A percentile compares a stretch with the other conserved stretches of the same genome.
These are phyloP conservation scores for Chytridium lagenaria DNA, from an alignment of 371 early-diverging fungal species.

Conservation along the genomic window DNA sequence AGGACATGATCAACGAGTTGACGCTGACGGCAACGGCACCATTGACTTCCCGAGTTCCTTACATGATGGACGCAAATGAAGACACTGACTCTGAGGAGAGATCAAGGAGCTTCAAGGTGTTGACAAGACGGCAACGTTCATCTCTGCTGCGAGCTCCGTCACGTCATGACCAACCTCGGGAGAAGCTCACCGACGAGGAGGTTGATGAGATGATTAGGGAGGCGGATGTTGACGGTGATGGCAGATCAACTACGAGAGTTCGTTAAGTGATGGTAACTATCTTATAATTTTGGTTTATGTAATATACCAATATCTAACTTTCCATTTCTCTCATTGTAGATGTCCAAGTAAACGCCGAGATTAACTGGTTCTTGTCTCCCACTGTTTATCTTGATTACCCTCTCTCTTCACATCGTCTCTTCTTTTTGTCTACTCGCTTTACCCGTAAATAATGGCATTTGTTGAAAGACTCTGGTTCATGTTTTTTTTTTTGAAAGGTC, in stretches of 20 bases:
- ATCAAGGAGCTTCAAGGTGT: constrained; percentile 95
- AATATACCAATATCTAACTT: not conserved
- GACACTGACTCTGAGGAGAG: constrained; percentile 82
- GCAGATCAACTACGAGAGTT: constrained; percentile 91
- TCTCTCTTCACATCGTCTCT: not conserved
- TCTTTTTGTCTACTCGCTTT: too few relatives aligned
- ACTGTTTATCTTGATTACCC: not conserved
- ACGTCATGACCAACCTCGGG: constrained; percentile 95
- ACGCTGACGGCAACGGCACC: constrained; percentile 87
- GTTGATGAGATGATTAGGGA: constrained; percentile 87
- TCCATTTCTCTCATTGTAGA: constrained; percentile 1
- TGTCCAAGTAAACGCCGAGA: constrained; percentile 18
- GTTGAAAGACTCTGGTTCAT: too few relatives aligned
- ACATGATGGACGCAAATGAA: constrained; percentile 85
- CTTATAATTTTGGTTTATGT: not conserved
- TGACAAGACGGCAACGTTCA: constrained; percentile 95
- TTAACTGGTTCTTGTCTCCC: not conserved
- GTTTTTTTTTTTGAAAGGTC: too few relatives aligned
- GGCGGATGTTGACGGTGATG: constrained; percentile 53
- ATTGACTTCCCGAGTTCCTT: constrained; percentile 87
- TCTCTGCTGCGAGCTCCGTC: constrained; percentile 92
- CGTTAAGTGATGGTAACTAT: constrained; percentile 74
- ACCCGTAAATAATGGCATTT: too few relatives aligned
- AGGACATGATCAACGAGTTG: constrained; percentile 81
- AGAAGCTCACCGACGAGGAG: constrained; percentile 90